Conservation (phyloP, 2,329 filamentous ascomycete species). For the Monosporascus sp. region DNA sequence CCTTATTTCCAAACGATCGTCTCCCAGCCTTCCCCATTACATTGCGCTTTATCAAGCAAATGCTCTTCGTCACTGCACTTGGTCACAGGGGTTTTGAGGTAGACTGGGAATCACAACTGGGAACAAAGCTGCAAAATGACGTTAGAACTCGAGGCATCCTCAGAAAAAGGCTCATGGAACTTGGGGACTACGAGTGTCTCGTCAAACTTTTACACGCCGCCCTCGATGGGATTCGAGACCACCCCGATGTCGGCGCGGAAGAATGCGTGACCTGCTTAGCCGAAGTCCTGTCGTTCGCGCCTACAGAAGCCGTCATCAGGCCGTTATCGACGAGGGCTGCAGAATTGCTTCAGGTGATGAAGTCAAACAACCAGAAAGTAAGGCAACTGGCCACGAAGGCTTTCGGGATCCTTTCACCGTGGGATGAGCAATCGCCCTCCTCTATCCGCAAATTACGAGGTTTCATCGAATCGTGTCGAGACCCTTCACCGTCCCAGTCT, state of each 20-base stretch:
- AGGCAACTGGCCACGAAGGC: constrained; percentile 63
- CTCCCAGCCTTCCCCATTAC: constrained; percentile 61
- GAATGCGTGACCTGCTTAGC: constrained; percentile 22
- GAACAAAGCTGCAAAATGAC: constrained; percentile 67
- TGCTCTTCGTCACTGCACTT: constrained; percentile 46
- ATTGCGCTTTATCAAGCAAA: constrained; percentile 59
- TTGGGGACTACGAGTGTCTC: constrained; percentile 33
- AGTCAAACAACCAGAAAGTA: constrained; percentile 66
- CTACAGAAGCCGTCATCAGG: constrained; percentile 22
- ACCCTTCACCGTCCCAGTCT: constrained; percentile 21
- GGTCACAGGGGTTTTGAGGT: constrained; percentile 57
- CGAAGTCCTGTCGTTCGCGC: constrained; percentile 25
- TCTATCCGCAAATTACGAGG: constrained; percentile 32
- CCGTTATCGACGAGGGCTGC: constrained; percentile 39
- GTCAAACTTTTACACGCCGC: constrained; percentile 46
- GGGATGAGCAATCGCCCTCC: constrained; percentile 42
- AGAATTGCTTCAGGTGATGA: constrained; percentile 55
- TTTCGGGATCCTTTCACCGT: constrained; percentile 72
- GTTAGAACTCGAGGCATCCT: constrained; percentile 57
- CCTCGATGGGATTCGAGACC: constrained; percentile 51
- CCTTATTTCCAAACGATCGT: constrained; percentile 37
- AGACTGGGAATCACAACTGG: constrained; percentile 80
- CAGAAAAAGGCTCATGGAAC: constrained; percentile 43
- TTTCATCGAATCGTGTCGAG: constrained; percentile 17
- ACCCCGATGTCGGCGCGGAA: constrained; percentile 29